phyloP scores from a whole-genome alignment of 1,139 yeast species.

The Yamadazyma jaroonii region DNA sequence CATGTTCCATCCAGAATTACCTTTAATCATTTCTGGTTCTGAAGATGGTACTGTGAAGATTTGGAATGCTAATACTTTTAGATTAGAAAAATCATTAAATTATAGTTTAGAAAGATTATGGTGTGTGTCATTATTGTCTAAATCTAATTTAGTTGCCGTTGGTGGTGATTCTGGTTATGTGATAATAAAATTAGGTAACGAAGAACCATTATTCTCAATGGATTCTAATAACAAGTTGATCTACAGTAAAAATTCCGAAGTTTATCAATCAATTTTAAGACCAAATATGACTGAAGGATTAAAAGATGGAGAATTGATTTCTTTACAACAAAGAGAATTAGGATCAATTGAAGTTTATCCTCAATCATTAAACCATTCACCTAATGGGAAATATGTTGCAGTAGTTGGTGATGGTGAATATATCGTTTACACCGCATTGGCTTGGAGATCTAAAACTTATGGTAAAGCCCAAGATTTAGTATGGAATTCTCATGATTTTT shows the following conservation, averaged over 20 bases:
- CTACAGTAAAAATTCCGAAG: conserved; percentile 90
- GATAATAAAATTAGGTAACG: conserved; percentile 84
- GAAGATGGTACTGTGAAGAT: conserved; percentile 79
- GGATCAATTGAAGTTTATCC: conserved; percentile 95
- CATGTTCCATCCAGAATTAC: conserved; percentile 93
- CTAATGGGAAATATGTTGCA: conserved; percentile 95
- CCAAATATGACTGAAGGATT: conserved; percentile 58
- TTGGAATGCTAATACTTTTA: conserved; percentile 79
- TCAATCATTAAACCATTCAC: conserved; percentile 82
- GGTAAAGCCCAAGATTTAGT: conserved; percentile 90
- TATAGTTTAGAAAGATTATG: conserved; percentile 94
- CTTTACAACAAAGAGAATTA: conserved; percentile 79
- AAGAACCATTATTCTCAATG: conserved; percentile 91
- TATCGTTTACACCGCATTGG: conserved; percentile 92
- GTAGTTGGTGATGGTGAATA: conserved; percentile 98
- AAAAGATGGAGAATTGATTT: conserved; percentile 78
- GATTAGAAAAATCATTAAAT: conserved; percentile 85
- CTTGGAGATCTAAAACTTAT: conserved; percentile 95
- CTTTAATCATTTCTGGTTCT: conserved; percentile 79
- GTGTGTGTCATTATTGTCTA: conserved; percentile 83
- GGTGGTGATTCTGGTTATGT: conserved; percentile 96
- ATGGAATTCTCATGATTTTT: conserved; percentile 79
- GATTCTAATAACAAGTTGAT: conserved; percentile 89
- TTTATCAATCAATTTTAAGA: conserved; percentile 78
- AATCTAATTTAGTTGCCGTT: conserved; percentile 77